Percentiles rank a stretch among this genome's conserved stretches.
Conservation (phyloP, 139 green algal genomes). For the Tetraselmis chui region DNA sequence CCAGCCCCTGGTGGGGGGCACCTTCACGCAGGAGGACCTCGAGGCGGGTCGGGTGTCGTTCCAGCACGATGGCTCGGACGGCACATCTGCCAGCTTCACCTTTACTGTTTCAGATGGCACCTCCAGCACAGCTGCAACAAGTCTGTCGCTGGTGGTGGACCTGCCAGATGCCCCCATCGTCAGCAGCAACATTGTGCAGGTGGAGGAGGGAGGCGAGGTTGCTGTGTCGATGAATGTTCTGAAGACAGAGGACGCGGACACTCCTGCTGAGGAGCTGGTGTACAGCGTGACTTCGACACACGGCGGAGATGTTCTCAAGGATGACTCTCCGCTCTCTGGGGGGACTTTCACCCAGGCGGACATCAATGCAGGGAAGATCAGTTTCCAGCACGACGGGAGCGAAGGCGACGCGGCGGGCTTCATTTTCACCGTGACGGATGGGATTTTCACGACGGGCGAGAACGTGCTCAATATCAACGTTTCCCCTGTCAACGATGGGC, state of each 20-base stretch:
- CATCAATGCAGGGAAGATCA: neutral
- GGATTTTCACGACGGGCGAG: neutral
- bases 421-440: neutral
- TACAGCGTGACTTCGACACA: neutral
- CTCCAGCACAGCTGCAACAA: too few relatives aligned
- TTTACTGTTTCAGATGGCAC: neutral
- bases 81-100: neutral
- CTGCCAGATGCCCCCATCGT: neutral
- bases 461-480: neutral
- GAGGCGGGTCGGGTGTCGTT: neutral
- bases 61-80: neutral
- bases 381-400: neutral
- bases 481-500: neutral
- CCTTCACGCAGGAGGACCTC: neutral
- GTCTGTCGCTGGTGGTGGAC: too few relatives aligned
- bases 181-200: neutral
- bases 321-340: neutral
- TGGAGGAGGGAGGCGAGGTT: neutral
- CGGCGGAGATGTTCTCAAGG: neutral
- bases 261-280: neutral
- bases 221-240: neutral
- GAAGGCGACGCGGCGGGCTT: neutral
- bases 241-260: neutral
- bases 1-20: too few relatives aligned
- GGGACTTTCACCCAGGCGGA: neutral